Conservation (phyloP, 202 grass and related monocot genomes). For the Hordeum pubiflorum region DNA sequence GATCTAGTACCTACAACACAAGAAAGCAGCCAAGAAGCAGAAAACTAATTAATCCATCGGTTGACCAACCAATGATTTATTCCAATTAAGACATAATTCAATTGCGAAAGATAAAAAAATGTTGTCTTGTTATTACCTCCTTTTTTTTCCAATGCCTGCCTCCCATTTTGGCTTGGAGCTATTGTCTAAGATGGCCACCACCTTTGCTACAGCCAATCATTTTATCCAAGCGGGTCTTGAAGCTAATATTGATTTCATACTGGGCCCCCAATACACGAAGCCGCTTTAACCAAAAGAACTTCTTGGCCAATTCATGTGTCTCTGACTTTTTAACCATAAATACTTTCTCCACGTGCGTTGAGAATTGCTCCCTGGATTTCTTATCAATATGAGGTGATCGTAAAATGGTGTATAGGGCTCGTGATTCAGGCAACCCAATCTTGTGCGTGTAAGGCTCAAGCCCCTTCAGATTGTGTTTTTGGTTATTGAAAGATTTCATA, state of each 20-base stretch:
- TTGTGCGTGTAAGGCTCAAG: slow-evolving; percentile 25
- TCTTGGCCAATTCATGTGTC: slow-evolving; percentile 27
- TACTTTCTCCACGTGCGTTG: slow-evolving; percentile 41
- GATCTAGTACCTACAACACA: neutral
- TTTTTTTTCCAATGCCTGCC: neutral
- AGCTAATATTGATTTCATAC: slow-evolving; percentile 38
- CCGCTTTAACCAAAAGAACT: slow-evolving; percentile 54
- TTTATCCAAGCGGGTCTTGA: slow-evolving; percentile 42
- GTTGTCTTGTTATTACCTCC: neutral
- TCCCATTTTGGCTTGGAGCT: neutral
- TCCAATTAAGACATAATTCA: too few species aligned
- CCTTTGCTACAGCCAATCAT: neutral
- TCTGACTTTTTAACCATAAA: slow-evolving; percentile 32
- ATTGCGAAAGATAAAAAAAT: too few species aligned
- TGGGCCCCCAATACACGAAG: slow-evolving; percentile 39
- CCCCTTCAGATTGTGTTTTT: slow-evolving; percentile 21
- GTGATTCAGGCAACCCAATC: slow-evolving; percentile 40
- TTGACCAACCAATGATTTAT: too few species aligned
- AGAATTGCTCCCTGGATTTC: slow-evolving; percentile 44
- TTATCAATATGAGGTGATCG: slow-evolving; percentile 66
- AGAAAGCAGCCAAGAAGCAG: neutral
- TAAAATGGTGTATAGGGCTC: slow-evolving; percentile 30
- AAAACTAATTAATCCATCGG: neutral
- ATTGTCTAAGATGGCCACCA: neutral
- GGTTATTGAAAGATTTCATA: slow-evolving; percentile 38